Base-by-base conservation (phyloP, 208 protist species). In the Wallacemonas sp. region DNA sequence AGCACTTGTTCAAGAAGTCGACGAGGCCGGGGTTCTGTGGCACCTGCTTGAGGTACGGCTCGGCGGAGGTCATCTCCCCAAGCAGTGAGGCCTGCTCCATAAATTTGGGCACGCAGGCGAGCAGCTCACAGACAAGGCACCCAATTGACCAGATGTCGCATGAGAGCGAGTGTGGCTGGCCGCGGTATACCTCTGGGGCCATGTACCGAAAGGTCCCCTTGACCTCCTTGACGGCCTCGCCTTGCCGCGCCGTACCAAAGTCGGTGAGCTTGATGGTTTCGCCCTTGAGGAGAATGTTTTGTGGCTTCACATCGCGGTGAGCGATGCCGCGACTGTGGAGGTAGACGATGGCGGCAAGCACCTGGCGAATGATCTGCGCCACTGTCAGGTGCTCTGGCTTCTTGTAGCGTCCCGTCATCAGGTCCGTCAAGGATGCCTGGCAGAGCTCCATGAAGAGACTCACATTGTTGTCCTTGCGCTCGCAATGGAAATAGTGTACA, bases 301-400 rank as follows among this genome's bases (percentile, higher is more conserved):
- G 97, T 16, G 97, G 98, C 81, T 99, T 99, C 61, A 99, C 89
- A 71, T 99, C 98, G 28, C 98, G 79, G 76, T 99, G 98, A n/a
- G 98, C 97, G 61, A 99, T 98, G 33, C 95, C 97, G 52, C 98
- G 97, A 44, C 81, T 73, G 75, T 99, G 98, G 67, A 99, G 92
- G 79, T 98, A 98, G n/a, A 94, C 86, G 45, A 99, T 89, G 28
- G 94, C 93, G n/a, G 93, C 96, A 7, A 99, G 61, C 2, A 99
- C 79, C 74, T 99, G 97, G 2, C 87, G 91, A 73, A 98, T 92
- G 61, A 98, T 90, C 28, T 87, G 78, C 39, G 88, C 61, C 3
- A 92, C 84, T 1, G 84, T 82, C 54, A 96, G 61, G 31, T 87
- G 59, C 8, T 67, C 65, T 11, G 87, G 86, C 63, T 87, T 92